These are phyloP conservation scores for Boehmeria nivea DNA, from an alignment of 306 rosid genomes.

Conservation along the genomic window DNA sequence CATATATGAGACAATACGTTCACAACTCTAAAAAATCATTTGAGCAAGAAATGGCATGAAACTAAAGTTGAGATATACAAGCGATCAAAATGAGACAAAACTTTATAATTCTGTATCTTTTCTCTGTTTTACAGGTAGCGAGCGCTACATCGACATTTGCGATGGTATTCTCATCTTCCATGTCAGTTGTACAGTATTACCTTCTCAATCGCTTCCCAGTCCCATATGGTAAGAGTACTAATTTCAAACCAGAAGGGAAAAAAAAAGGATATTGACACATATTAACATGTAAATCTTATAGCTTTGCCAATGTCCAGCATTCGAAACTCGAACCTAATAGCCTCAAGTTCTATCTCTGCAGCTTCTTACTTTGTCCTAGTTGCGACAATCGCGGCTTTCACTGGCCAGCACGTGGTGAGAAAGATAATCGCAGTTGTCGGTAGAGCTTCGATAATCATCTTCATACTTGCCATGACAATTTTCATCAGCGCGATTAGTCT, in stretches of 20 bases:
- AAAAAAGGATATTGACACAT: background rate
- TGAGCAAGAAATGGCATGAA: no score
- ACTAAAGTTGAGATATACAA: no score
- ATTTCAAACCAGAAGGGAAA: background rate
- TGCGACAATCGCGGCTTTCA: conserved; percentile 67
- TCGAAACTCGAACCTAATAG: background rate
- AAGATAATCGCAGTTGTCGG: conserved; percentile 56
- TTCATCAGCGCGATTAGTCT: conserved; percentile 73
- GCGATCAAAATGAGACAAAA: no score
- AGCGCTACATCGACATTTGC: conserved; percentile 79
- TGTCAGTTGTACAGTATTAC: conserved; percentile 75
- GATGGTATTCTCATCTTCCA: conserved; percentile 69
- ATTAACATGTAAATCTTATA: background rate
- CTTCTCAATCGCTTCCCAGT: conserved; percentile 68
- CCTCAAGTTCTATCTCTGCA: conserved; percentile 22
- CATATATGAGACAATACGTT: no score
- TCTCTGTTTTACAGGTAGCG: conserved; percentile 45
- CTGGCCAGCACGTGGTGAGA: conserved; percentile 72
- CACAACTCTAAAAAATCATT: no score
- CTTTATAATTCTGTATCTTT: background rate
- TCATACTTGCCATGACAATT: conserved; percentile 69
- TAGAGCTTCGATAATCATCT: conserved; percentile 70
- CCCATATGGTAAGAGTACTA: conserved; percentile 44
- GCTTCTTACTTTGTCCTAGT: conserved; percentile 59
- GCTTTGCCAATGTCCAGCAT: background rate